phyloP scores from a whole-genome alignment of 2,329 filamentous ascomycete genomes.

The Xylariaceae sp. region DNA sequence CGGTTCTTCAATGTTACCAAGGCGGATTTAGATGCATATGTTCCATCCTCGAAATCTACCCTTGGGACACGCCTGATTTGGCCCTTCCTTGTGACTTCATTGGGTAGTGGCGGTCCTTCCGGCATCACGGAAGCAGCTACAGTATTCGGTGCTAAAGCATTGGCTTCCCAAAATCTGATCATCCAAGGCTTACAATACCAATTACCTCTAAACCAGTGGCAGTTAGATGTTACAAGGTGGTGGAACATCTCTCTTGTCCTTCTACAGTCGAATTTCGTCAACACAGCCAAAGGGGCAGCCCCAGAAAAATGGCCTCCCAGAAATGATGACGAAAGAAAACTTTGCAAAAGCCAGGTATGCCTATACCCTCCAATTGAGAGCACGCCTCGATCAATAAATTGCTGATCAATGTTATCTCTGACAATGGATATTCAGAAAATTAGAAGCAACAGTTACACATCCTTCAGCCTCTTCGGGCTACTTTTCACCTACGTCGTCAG shows the following conservation, averaged over 20 bases:
- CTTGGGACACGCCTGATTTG: background rate
- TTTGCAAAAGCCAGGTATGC: background rate
- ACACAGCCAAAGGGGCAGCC: background rate
- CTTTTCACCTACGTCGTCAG: background rate
- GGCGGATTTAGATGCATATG: background rate
- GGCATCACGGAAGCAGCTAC: background rate
- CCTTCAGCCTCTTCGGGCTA: background rate
- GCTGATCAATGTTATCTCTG: background rate
- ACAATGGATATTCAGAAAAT: background rate
- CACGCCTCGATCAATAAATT: background rate
- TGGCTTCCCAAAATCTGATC: background rate
- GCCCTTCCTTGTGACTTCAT: background rate
- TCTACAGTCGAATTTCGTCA: slow-evolving; percentile 6
- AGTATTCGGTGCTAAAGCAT: background rate
- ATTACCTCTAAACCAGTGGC: slow-evolving; percentile 19
- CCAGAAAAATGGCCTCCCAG: background rate
- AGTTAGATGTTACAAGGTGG: slow-evolving; percentile 10
- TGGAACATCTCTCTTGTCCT: slow-evolving; percentile 5
- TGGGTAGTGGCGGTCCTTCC: background rate
- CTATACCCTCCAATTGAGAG: no score
- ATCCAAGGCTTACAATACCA: slow-evolving; percentile 10
- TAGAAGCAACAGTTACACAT: background rate
- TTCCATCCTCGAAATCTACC: background rate
- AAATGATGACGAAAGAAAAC: background rate
- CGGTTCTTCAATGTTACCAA: slow-evolving; percentile 13